Evolutionary conservation across 805 yeast species (phyloP).

Genomic region (Lipomyces starkeyi): DNA sequence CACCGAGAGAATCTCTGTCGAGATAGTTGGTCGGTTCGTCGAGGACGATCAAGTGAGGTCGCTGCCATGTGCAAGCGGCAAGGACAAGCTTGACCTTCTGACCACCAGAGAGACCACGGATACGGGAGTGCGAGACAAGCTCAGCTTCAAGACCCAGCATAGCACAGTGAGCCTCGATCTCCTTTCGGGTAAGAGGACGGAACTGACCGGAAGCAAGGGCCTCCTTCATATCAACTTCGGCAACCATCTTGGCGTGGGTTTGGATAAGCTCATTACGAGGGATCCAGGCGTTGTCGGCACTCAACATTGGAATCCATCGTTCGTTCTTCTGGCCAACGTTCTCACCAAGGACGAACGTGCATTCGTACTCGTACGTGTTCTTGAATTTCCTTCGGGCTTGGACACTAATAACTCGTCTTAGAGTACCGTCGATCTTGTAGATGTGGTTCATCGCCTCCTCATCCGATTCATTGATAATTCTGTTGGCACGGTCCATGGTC

Average conservation of each 20-base stretch:
- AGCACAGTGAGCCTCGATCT: conserved; percentile 98
- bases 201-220: conserved; percentile 99
- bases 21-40: conserved; percentile 99
- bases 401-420: conserved; percentile 95
- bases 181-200: conserved; percentile 99
- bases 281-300: conserved; percentile 99
- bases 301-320: conserved; percentile 99
- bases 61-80: conserved; percentile 99
- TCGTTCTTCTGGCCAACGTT: conserved; percentile 98
- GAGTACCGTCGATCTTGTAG: conserved; percentile 98
- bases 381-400: conserved; percentile 99
- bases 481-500: conserved; percentile 99
- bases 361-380: conserved; percentile 99
- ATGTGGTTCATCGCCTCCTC: conserved; percentile 99
- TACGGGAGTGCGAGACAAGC: conserved; percentile 99
- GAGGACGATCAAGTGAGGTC: conserved; percentile 98
- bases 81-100: conserved; percentile 99
- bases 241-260: conserved; percentile 98
- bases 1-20: conserved; percentile 99
- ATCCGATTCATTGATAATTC: conserved; percentile 96
- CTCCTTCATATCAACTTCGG: conserved; percentile 99
- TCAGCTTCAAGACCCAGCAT: conserved; percentile 99
- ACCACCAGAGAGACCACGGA: conserved; percentile 99
- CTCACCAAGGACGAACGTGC: conserved; percentile 97
- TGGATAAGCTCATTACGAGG: conserved; percentile 98